Conservation (phyloP, 148 eudicot species). For the Rhododendron molle region DNA sequence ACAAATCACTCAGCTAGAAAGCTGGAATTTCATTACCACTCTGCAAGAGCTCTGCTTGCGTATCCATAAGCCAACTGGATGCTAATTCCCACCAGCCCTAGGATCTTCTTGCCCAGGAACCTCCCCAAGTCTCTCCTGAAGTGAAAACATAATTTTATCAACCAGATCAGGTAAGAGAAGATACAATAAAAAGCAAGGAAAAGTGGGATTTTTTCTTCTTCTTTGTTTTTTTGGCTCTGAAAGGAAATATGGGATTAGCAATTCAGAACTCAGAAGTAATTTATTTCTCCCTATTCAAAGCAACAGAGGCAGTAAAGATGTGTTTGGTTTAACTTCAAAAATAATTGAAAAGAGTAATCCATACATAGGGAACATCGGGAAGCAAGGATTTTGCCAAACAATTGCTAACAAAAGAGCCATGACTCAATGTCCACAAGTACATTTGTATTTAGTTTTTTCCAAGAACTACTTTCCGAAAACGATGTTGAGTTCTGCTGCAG, state of each 20-base stretch:
- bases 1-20: slow-evolving; percentile 14
- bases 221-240: too few species aligned
- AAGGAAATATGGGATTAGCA: too few species aligned
- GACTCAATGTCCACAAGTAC: not conserved
- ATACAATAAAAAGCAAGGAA: not conserved
- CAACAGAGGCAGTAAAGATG: not conserved
- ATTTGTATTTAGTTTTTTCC: not conserved
- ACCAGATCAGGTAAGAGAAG: not conserved
- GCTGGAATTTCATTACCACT: slow-evolving; percentile 30
- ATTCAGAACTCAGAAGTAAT: not conserved
- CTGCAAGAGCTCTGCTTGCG: slow-evolving; percentile 30
- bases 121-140: slow-evolving; percentile 86
- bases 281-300: not conserved
- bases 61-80: not conserved
- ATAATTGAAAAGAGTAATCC: not conserved
- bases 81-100: slow-evolving; percentile 40
- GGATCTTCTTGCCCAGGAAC: slow-evolving; percentile 42
- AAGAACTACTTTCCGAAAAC: not conserved
- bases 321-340: not conserved
- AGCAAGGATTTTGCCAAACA: not conserved
- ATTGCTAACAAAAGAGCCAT: not conserved
- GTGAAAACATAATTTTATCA: not conserved
- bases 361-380: not conserved
- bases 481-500: not conserved
- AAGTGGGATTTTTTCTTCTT: too few species aligned